These are phyloP conservation scores for Paspalum vaginatum DNA, from an alignment of 176 grass and related monocot genomes.

Conservation along the genomic window DNA sequence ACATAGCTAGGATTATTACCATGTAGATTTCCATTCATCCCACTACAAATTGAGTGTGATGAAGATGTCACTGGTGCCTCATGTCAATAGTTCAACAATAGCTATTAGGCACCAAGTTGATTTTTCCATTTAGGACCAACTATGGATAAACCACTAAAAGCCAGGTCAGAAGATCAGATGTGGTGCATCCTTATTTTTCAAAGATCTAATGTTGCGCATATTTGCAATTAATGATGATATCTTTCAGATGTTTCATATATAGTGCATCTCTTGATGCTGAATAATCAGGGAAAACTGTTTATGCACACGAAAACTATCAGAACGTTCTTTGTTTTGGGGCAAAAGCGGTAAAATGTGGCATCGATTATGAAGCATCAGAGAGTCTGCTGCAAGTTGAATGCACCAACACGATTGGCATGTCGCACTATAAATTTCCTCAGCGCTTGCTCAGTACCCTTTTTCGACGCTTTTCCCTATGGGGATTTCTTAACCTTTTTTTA, in stretches of 20 bases:
- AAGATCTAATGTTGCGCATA: background rate
- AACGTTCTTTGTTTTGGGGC: background rate
- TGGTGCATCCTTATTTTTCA: background rate
- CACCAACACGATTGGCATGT: slow-evolving; percentile 26
- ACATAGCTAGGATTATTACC: slow-evolving; percentile 24
- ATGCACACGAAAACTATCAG: slow-evolving; percentile 3
- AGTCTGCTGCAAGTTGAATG: slow-evolving; percentile 10
- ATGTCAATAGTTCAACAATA: background rate
- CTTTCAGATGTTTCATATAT: slow-evolving; percentile 23
- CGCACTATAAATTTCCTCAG: background rate
- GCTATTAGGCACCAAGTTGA: background rate
- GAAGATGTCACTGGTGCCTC: background rate
- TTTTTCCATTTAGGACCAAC: background rate
- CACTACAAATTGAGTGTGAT: background rate
- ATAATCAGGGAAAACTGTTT: slow-evolving; percentile 20
- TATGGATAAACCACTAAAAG: slow-evolving; percentile 9
- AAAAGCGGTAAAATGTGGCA: background rate
- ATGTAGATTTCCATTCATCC: slow-evolving; percentile 11
- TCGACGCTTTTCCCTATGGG: slow-evolving; percentile 3
- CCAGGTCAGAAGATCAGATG: slow-evolving; percentile 4
- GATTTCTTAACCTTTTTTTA: slow-evolving; percentile 11
- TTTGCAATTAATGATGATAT: background rate
- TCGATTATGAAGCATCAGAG: slow-evolving; percentile 34
- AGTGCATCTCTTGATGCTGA: slow-evolving; percentile 15
- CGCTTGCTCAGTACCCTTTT: background rate